These are phyloP conservation scores for Pistacia integerrima DNA, from an alignment of 345 rosid species.

Conservation along the genomic window DNA sequence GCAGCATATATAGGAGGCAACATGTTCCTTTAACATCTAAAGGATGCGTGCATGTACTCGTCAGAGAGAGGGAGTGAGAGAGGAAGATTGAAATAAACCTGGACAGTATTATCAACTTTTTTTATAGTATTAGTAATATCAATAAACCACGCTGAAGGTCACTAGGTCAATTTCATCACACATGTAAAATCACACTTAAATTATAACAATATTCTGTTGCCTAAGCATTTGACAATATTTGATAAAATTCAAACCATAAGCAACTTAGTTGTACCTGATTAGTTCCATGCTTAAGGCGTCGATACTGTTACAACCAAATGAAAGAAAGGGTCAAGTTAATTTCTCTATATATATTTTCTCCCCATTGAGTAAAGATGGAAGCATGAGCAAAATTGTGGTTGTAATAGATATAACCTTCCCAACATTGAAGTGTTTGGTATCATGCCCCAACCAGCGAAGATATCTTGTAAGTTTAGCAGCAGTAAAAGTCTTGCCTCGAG, in stretches of 20 bases:
- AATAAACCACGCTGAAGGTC: background rate
- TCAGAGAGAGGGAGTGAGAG: too few species aligned
- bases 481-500: conserved; percentile 98
- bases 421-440: conserved; percentile 98
- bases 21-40: background rate
- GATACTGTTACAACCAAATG: conserved; percentile 67
- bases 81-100: too few species aligned
- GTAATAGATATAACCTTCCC: conserved; percentile 68
- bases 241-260: background rate
- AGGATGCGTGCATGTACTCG: background rate
- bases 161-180: conserved; percentile 4
- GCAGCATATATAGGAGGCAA: background rate
- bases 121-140: too few species aligned
- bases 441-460: conserved; percentile 99
- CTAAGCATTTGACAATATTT: background rate
- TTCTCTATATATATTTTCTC: conserved; percentile 5
- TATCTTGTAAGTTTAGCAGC: conserved; percentile 97
- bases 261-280: conserved; percentile 63
- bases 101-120: too few species aligned
- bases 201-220: background rate
- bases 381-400: conserved; percentile 8
- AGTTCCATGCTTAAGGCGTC: conserved; percentile 95
- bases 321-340: conserved; percentile 23
- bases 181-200: background rate
- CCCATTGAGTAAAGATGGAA: conserved; percentile 10